Evolutionary conservation across 1,139 yeast species (phyloP).

Genomic region (Nakaseomyces uthaithaninus): DNA sequence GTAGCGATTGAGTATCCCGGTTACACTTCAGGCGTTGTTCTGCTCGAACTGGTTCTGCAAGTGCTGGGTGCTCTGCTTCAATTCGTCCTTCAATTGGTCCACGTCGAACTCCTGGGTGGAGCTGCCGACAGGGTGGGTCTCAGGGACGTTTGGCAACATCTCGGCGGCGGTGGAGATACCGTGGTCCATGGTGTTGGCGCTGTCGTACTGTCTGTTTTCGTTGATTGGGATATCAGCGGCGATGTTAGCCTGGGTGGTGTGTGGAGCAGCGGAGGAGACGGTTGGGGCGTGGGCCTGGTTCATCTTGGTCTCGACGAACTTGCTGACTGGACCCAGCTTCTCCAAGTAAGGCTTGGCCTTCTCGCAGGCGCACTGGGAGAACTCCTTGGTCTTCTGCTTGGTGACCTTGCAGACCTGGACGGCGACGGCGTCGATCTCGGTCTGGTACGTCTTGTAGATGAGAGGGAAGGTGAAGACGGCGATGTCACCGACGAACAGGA

Average conservation of each 20-base stretch:
- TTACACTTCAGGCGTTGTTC: conserved; percentile 18
- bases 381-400: conserved; percentile 49
- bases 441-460: conserved; percentile 64
- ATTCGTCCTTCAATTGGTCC: conserved; percentile 17
- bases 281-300: conserved; percentile 29
- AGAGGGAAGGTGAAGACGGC: conserved; percentile 69
- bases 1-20: no score
- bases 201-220: conserved; percentile 12
- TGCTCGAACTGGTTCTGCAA: conserved; percentile 29
- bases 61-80: conserved; percentile 23
- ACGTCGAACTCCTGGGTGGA: conserved; percentile 20
- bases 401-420: conserved; percentile 49
- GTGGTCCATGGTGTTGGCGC: conserved; percentile 6
- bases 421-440: conserved; percentile 70
- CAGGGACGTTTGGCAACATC: conserved; percentile 14
- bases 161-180: conserved; percentile 7
- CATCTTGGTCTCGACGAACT: conserved; percentile 55
- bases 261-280: conserved; percentile 59
- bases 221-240: conserved; percentile 25
- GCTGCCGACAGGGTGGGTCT: conserved; percentile 17
- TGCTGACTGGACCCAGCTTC: conserved; percentile 52
- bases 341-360: conserved; percentile 41
- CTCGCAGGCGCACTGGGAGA: conserved; percentile 43
- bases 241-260: conserved; percentile 32
- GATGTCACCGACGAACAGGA: conserved; percentile 50